These are phyloP conservation scores for Apiospora arundinis DNA, from an alignment of 2,329 filamentous ascomycete species.

Conservation along the genomic window DNA sequence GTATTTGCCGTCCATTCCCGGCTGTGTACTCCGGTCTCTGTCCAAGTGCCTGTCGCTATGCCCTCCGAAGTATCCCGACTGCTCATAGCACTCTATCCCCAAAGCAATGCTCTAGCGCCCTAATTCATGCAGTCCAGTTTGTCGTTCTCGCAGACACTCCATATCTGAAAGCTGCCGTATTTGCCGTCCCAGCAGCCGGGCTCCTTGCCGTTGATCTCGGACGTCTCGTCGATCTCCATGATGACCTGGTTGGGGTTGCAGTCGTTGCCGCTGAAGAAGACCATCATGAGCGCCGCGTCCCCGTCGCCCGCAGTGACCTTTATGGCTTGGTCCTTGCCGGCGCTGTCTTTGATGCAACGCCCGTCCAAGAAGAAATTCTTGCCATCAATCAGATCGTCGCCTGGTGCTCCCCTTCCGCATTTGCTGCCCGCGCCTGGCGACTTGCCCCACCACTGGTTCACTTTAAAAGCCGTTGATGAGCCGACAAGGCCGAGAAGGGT, in stretches of 20 bases:
- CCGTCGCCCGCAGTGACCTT: not conserved
- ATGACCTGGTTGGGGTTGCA: not conserved
- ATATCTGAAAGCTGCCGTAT: not conserved
- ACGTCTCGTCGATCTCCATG: not conserved
- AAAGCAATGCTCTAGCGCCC: no score
- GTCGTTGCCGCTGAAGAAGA: not conserved
- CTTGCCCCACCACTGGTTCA: no score
- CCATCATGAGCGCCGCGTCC: not conserved
- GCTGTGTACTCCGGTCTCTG: no score
- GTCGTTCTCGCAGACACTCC: not conserved
- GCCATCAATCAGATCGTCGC: no score
- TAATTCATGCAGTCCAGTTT: not conserved
- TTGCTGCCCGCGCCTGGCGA: no score
- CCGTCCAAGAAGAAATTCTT: not conserved
- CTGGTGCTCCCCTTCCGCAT: no score
- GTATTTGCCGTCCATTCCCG: no score
- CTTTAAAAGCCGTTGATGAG: no score
- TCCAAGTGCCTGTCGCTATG: no score
- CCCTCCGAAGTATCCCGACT: no score
- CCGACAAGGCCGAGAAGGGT: no score
- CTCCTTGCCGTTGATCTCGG: not conserved
- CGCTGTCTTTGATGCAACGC: not conserved
- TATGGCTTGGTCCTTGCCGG: not conserved
- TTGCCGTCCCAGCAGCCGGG: not conserved
- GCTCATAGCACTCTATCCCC: no score